Percentiles rank a stretch among this genome's conserved stretches.
Evolutionary conservation across 495 filamentous ascomycete species (phyloP).

Genomic region (Penicillium nucicola): DNA sequence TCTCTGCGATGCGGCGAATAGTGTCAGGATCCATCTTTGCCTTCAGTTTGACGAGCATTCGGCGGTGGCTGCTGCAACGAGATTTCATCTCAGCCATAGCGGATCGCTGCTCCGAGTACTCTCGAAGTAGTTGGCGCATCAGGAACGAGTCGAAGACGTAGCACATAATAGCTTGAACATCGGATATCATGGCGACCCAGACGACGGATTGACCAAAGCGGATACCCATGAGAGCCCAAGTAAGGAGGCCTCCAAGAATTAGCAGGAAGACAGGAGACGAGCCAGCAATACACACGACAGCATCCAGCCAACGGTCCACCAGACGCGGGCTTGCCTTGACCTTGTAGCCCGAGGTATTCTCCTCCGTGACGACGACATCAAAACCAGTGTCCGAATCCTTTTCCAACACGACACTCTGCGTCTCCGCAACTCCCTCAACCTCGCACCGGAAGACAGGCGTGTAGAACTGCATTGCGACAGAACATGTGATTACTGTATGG

Average conservation of each 20-base stretch:
- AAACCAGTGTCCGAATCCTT: not conserved
- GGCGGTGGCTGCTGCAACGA: slow-evolving; percentile 23
- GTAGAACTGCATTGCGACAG: no score
- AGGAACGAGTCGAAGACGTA: slow-evolving; percentile 39
- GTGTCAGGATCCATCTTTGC: slow-evolving; percentile 13
- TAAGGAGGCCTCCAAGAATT: slow-evolving; percentile 21
- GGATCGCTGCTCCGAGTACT: slow-evolving; percentile 20
- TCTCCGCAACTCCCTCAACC: slow-evolving; percentile 20
- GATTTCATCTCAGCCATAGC: slow-evolving; percentile 29
- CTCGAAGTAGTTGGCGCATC: slow-evolving; percentile 35
- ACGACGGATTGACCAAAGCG: slow-evolving; percentile 23
- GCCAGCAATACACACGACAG: slow-evolving; percentile 22
- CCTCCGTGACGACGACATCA: not conserved
- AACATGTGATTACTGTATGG: no score
- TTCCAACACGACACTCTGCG: slow-evolving; percentile 8
- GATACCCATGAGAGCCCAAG: slow-evolving; percentile 29
- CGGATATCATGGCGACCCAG: slow-evolving; percentile 37
- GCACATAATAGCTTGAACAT: slow-evolving; percentile 34
- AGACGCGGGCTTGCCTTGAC: slow-evolving; percentile 13
- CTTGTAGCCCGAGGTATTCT: slow-evolving; percentile 16
- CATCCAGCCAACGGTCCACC: slow-evolving; percentile 33
- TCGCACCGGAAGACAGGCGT: slow-evolving; percentile 12
- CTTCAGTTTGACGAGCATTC: slow-evolving; percentile 25
- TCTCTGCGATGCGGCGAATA: slow-evolving; percentile 1
- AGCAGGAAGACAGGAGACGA: slow-evolving; percentile 25